Evolutionary conservation across 495 filamentous ascomycete genomes (phyloP).

Genomic region (Aspergillus nidulans): DNA sequence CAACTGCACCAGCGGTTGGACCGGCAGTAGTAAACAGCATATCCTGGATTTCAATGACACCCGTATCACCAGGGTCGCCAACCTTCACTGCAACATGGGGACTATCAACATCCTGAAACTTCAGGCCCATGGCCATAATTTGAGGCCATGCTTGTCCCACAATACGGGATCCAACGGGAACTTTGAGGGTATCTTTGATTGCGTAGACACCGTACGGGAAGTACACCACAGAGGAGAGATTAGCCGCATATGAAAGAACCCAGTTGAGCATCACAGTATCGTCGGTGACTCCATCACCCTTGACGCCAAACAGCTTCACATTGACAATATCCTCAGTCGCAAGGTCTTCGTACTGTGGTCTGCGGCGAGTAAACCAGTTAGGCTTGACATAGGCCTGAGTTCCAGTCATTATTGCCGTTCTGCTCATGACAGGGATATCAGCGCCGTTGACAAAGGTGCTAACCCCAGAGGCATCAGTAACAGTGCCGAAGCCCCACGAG

Average conservation of each 20-base stretch:
- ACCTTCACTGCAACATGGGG: conserved; percentile 73
- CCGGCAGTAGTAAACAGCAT: conserved; percentile 67
- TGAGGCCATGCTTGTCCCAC: conserved; percentile 80
- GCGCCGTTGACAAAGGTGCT: conserved; percentile 6
- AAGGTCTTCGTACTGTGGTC: conserved; percentile 28
- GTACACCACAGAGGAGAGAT: conserved; percentile 47
- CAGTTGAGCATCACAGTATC: conserved; percentile 56
- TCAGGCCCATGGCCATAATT: conserved; percentile 68
- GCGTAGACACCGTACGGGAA: conserved; percentile 83
- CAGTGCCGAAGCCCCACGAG: conserved; percentile 38
- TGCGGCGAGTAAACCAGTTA: conserved; percentile 23
- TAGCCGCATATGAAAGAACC: conserved; percentile 57
- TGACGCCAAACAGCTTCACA: conserved; percentile 42
- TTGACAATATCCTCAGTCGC: conserved; percentile 53
- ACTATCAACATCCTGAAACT: conserved; percentile 59
- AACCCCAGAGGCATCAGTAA: neutral
- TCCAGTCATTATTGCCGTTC: neutral
- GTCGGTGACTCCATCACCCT: conserved; percentile 51
- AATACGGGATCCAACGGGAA: conserved; percentile 57
- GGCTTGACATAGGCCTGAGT: conserved; percentile 5
- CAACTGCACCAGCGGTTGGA: conserved; percentile 72
- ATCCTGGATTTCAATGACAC: conserved; percentile 72
- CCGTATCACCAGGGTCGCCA: conserved; percentile 66
- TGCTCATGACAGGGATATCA: conserved; percentile 11
- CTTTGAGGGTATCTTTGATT: conserved; percentile 66